These are phyloP conservation scores for Trichoderma lentiforme DNA, from an alignment of 2,329 filamentous ascomycete species.

Conservation along the genomic window DNA sequence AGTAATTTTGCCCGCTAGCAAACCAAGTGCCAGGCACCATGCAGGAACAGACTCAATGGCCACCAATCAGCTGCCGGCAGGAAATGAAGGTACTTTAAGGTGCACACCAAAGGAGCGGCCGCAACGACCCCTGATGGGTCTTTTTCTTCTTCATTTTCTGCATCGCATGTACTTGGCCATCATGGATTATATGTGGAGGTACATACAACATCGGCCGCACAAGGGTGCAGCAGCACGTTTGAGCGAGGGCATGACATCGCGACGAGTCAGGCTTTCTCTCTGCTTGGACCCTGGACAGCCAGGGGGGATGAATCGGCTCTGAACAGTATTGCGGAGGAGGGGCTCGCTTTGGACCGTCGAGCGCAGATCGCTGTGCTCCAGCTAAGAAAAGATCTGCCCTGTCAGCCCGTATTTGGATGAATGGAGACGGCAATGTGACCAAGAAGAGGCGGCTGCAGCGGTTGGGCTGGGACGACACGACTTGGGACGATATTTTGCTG, in stretches of 20 bases:
- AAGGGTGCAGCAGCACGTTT: background rate
- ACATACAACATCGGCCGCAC: background rate
- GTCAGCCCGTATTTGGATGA: constrained; percentile 6
- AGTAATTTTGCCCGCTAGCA: background rate
- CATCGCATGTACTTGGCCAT: background rate
- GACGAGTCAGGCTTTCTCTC: background rate
- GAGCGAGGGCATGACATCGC: background rate
- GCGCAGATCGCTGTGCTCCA: background rate
- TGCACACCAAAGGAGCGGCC: background rate
- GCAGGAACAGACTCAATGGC: constrained; percentile 2
- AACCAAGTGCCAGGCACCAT: constrained; percentile 13
- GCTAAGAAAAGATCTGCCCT: constrained; percentile 6
- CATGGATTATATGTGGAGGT: background rate
- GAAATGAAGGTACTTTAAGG: constrained; percentile 11
- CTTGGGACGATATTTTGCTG: background rate
- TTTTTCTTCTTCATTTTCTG: background rate
- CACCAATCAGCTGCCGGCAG: background rate
- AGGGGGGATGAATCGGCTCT: background rate
- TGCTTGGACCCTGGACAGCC: background rate
- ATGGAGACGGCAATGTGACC: background rate
- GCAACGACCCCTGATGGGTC: background rate
- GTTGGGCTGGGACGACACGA: background rate
- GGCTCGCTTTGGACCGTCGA: constrained; percentile 9
- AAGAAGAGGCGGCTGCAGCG: constrained; percentile 3
- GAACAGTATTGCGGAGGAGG: constrained; percentile 7